Conservation (phyloP, 805 yeast species). For the Diddensiella transvaalensis region DNA sequence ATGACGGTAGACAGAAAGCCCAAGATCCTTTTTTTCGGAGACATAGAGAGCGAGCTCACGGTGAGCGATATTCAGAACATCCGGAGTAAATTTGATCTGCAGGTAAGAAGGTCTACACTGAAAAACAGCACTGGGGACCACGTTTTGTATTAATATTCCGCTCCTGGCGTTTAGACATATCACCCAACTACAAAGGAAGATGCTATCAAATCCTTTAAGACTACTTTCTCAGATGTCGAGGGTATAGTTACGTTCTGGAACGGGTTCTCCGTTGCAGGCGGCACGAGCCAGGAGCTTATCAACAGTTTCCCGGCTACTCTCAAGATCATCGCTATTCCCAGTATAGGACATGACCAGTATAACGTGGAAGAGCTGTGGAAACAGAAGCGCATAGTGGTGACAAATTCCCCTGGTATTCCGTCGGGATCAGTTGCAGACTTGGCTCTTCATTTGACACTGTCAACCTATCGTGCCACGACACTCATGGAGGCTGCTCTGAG, state of each 20-base stretch:
- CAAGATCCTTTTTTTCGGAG: slow-evolving; percentile 1
- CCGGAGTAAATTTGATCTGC: slow-evolving; percentile 1
- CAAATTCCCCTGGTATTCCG: slow-evolving; percentile 51
- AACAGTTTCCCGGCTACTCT: slow-evolving; percentile 46
- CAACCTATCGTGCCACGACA: slow-evolving; percentile 56
- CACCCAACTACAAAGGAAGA: slow-evolving; percentile 35
- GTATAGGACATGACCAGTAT: slow-evolving; percentile 58
- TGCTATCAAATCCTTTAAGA: slow-evolving; percentile 40
- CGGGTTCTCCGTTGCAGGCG: slow-evolving; percentile 38
- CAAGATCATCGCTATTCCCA: slow-evolving; percentile 50
- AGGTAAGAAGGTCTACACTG: too few species aligned
- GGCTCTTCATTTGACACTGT: slow-evolving; percentile 55
- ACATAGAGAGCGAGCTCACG: not conserved
- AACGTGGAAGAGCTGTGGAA: slow-evolving; percentile 42
- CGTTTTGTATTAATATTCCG: too few species aligned
- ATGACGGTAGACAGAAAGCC: not conserved
- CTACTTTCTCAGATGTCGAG: slow-evolving; percentile 40
- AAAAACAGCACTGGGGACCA: too few species aligned
- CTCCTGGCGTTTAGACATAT: too few species aligned
- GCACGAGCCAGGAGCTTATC: slow-evolving; percentile 31
- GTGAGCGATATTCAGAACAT: not conserved
- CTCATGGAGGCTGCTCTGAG: slow-evolving; percentile 44
- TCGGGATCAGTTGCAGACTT: slow-evolving; percentile 72
- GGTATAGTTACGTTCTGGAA: slow-evolving; percentile 57
- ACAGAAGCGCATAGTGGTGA: slow-evolving; percentile 46